Conservation (phyloP, 495 filamentous ascomycete species). For the Penicillium bialowiezense region DNA sequence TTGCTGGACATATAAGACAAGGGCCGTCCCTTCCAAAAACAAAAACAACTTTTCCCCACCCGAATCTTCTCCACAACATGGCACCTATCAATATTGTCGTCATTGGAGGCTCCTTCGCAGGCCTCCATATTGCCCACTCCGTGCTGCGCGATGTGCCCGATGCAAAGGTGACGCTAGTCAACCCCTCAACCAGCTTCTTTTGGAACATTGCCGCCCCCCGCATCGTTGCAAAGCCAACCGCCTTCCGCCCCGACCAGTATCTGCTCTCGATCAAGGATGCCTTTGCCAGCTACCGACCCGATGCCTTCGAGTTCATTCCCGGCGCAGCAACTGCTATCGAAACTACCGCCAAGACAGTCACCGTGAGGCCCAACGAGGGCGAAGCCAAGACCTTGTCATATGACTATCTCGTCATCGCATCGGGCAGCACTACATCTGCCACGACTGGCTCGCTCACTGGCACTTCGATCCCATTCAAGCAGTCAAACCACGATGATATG, state of each 20-base stretch:
- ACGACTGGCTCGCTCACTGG: slow-evolving; percentile 31
- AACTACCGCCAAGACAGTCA: slow-evolving; percentile 36
- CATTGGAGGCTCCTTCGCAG: slow-evolving; percentile 61
- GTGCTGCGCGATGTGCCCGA: slow-evolving; percentile 49
- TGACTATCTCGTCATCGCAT: slow-evolving; percentile 56
- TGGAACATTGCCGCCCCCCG: slow-evolving; percentile 53
- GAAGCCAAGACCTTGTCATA: slow-evolving; percentile 39
- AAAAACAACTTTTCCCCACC: not conserved
- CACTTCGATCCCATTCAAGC: slow-evolving; percentile 54
- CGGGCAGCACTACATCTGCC: slow-evolving; percentile 44
- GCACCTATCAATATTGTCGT: slow-evolving; percentile 48
- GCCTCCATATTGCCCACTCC: slow-evolving; percentile 57
- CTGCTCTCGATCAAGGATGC: slow-evolving; percentile 47
- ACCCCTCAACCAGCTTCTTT: slow-evolving; percentile 51
- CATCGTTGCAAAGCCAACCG: slow-evolving; percentile 38
- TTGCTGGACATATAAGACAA: slow-evolving; percentile 10
- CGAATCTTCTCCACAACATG: slow-evolving; percentile 11
- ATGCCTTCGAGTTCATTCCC: slow-evolving; percentile 53
- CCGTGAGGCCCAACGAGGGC: slow-evolving; percentile 26
- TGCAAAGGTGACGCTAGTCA: slow-evolving; percentile 54
- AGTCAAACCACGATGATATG: slow-evolving; percentile 39
- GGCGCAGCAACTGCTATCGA: slow-evolving; percentile 54
- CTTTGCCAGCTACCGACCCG: slow-evolving; percentile 49
- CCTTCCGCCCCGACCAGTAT: slow-evolving; percentile 40
- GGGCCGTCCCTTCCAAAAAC: slow-evolving; percentile 1